Conservation (phyloP, 176 grass and related monocot species). For the Neostapfia colusana region DNA sequence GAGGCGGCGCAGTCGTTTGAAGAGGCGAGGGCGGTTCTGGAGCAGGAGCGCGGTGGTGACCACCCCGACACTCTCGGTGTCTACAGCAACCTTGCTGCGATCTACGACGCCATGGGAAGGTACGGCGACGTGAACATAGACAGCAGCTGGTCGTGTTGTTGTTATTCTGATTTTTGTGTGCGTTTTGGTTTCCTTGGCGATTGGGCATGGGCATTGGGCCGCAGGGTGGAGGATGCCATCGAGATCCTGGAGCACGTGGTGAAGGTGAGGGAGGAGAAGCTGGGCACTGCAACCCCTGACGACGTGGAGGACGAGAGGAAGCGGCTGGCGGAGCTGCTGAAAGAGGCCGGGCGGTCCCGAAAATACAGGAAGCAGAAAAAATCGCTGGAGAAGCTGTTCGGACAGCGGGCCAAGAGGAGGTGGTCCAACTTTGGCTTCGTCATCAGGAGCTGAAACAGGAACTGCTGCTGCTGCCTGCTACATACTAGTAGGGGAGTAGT, state of each 20-base stretch:
- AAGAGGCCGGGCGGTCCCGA: conserved; percentile 71
- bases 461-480: neutral
- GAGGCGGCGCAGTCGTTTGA: conserved; percentile 96
- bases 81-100: conserved; percentile 94
- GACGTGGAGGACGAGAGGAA: conserved; percentile 94
- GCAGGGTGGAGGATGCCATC: conserved; percentile 92
- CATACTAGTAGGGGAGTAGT: no score
- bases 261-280: conserved; percentile 91
- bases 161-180: no score
- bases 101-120: conserved; percentile 99
- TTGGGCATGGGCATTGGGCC: no score
- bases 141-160: no score
- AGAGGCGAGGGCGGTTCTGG: conserved; percentile 80
- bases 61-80: conserved; percentile 91
- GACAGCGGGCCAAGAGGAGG: conserved; percentile 64
- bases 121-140: no score
- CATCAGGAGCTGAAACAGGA: conserved; percentile 47
- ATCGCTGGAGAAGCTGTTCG: conserved; percentile 78
- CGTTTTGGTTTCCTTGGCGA: neutral
- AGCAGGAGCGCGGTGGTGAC: conserved; percentile 73
- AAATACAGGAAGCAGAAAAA: conserved; percentile 94
- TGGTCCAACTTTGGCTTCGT: conserved; percentile 96
- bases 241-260: conserved; percentile 89
- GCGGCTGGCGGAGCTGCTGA: conserved; percentile 72
- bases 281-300: conserved; percentile 92